Base-by-base conservation (phyloP, 306 rosid species). In the Benincasa hispida region DNA sequence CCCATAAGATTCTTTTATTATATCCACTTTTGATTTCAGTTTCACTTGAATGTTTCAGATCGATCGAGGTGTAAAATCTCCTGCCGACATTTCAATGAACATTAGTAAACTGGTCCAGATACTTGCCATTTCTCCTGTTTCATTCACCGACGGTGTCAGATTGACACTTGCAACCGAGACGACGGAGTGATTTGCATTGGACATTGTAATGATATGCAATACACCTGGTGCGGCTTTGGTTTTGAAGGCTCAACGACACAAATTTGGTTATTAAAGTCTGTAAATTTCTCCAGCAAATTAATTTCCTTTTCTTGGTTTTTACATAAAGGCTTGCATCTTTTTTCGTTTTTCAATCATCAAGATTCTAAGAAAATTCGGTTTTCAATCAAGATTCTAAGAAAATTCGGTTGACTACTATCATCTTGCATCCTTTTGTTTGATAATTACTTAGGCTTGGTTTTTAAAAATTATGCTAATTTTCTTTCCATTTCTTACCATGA, bases 61-160 rank as follows among this genome's bases (percentile, higher is more conserved):
- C 66, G 91, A 94, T 75, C 90, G 98, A 50, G 98, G 95, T 19
- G 97, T 91, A 24, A 89, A 79, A 83, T 91, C 95, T 48, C 98
- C 98, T 5, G 78, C 98, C 12, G 98, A 94, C 87, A 91, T 89
- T 86, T 94, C 97, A 55, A 91, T 94, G 98, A 90, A 91, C 32
- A 89, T 91, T 72, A 83, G 85, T 48, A 91, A 85, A 82, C 84
- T 94, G 85, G 79, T 88, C 82, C 85, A 81, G 83, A 89, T 85
- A 1, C 87, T 94, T 58, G 84, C 66, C 59, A 61, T 87, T 70
- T 30, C 82, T 82, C 98, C 96, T 18, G 76, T 86, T 84, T 83
- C 93, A n/a, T 94, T 85, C 62, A 65, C 19, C 50, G 90, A 89
- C 3, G 98, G 96, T 1, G 96, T 94, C 70, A 87, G 82, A 81